Evolutionary conservation across 169 alveolate species (phyloP).

Genomic region (Plasmodium coatneyi): DNA sequence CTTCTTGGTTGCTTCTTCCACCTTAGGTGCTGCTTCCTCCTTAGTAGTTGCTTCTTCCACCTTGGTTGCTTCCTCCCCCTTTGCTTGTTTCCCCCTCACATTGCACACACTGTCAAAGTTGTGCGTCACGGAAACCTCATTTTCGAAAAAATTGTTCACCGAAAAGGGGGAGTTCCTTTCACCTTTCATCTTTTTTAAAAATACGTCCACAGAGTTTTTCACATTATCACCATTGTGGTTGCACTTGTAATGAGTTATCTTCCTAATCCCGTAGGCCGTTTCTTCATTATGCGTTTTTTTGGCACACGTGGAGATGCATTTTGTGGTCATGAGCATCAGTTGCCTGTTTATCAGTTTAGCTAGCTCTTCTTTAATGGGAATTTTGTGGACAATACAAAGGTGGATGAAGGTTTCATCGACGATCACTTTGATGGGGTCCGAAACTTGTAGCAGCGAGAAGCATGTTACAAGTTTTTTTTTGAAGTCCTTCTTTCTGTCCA

Average conservation of each 20-base stretch:
- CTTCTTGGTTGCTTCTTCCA: not conserved
- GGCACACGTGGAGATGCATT: slow-evolving; percentile 33
- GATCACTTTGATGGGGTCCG: slow-evolving; percentile 65
- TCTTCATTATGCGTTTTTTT: slow-evolving; percentile 31
- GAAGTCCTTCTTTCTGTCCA: slow-evolving; percentile 69
- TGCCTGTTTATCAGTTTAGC: slow-evolving; percentile 50
- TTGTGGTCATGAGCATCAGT: slow-evolving; percentile 50
- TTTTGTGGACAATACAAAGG: slow-evolving; percentile 49
- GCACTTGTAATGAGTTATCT: slow-evolving; percentile 62
- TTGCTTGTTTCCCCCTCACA: not conserved
- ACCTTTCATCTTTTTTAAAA: slow-evolving; percentile 27
- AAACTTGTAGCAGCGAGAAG: slow-evolving; percentile 37
- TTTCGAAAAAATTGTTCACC: slow-evolving; percentile 28
- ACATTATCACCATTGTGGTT: slow-evolving; percentile 23
- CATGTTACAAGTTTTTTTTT: slow-evolving; percentile 35
- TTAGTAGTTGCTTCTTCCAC: not conserved
- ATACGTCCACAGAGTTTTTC: not conserved
- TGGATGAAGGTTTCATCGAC: slow-evolving; percentile 54
- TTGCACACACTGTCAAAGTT: slow-evolving; percentile 56
- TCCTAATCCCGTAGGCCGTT: slow-evolving; percentile 47
- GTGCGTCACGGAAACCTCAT: slow-evolving; percentile 27
- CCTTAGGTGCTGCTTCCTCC: not conserved
- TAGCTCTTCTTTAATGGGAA: slow-evolving; percentile 54
- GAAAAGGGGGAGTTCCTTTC: slow-evolving; percentile 9
- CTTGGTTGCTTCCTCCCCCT: not conserved